Base-by-base conservation (phyloP, 2,329 filamentous ascomycete species). In the Samsoniella hepiali region DNA sequence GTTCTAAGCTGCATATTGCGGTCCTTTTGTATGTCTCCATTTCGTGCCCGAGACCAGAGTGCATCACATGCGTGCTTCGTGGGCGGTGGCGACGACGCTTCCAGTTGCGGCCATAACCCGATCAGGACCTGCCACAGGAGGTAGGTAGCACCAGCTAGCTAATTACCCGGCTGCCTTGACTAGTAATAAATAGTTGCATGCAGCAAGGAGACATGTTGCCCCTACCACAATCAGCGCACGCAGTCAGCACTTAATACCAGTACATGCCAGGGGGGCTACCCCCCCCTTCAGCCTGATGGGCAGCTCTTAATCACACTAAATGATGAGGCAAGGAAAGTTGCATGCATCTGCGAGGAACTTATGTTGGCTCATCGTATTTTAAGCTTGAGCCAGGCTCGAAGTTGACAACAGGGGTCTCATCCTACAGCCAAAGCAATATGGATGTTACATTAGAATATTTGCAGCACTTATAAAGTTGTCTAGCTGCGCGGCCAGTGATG, bases 271-370 rank as follows among this genome's bases (percentile, higher is more conserved):
- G 22, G 22, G 22, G 22, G 22, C 22, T 22, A 22, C 22, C 22
- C 22, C 22, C 22, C 22, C 47, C 29, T 31, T 10, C 27, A 31
- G 15, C 15, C 11, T 27, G 22, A 38, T 38, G 22, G 15, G 17
- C 7, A 34, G 34, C n/a, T 1, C 11, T 27, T 22, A 11, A 3
- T 31, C 13, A 42, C 38, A 13, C 22, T 17, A 27, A 42, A 29
- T 27, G 9, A 31, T 36, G 36, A 40, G 38, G 11, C 38, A 40
- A 40, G 38, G 38, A 15, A 3, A 40, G 38, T 34, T 29, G n/a
- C n/a, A 2, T 50, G 34, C 44, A 50, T 5, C 15, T 40, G 57
- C 45, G n/a, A 49, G 57, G 57, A 50, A 59, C 57, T 59, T 59
- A 15, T 58, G 55, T 45, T 56, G 10, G 40, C 29, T 27, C 9